A percentile compares a stretch with the other conserved stretches of the same genome.
These are phyloP conservation scores for Phytopythium boreale DNA, from an alignment of 352 stramenopile genomes.

Conservation along the genomic window DNA sequence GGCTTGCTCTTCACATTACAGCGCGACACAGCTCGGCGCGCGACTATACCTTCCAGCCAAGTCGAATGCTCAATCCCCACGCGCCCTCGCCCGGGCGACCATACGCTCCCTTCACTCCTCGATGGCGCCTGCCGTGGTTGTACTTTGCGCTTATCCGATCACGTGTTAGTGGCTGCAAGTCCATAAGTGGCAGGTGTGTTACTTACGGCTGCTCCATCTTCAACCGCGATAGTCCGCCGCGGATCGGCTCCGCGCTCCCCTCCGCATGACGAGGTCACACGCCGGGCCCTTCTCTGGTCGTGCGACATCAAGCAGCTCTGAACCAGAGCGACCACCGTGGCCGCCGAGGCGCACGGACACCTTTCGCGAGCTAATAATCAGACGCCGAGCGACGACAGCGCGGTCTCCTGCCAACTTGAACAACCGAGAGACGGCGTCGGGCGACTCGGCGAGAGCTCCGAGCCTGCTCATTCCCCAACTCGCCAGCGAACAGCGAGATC, in stretches of 20 bases:
- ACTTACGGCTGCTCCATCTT: background rate
- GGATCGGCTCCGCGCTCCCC: background rate
- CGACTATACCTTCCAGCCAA: background rate
- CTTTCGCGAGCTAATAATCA: background rate
- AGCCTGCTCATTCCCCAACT: background rate
- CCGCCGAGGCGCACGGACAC: background rate
- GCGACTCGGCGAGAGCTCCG: background rate
- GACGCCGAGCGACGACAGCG: background rate
- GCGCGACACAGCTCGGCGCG: background rate
- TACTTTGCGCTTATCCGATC: background rate
- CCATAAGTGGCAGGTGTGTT: background rate
- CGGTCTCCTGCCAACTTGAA: background rate
- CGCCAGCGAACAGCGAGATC: background rate
- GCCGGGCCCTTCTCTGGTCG: background rate
- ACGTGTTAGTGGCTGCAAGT: background rate
- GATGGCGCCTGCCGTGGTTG: background rate
- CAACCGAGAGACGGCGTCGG: background rate
- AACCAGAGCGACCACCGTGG: background rate
- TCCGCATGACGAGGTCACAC: background rate
- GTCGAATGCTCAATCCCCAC: background rate
- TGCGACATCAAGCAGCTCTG: background rate
- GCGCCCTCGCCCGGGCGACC: background rate
- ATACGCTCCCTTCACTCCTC: background rate
- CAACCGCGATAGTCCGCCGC: background rate
- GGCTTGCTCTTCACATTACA: background rate